Percentiles rank a stretch among this genome's conserved stretches.
Conservation (phyloP, 345 rosid species). For the Erysimum cheiranthoides region DNA sequence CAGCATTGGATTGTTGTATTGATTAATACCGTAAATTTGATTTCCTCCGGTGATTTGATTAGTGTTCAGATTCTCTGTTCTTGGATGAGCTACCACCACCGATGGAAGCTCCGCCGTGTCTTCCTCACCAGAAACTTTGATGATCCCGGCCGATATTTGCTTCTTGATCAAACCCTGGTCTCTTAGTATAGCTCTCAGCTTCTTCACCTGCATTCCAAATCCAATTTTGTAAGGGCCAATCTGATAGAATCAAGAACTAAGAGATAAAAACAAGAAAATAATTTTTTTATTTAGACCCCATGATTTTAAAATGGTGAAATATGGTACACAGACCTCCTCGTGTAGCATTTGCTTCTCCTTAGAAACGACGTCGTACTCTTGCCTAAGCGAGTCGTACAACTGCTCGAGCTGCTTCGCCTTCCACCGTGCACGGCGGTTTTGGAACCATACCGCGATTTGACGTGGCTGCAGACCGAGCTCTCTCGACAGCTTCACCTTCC, state of each 20-base stretch:
- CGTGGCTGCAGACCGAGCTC: conserved; percentile 92
- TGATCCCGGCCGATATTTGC: background rate
- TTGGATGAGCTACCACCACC: conserved; percentile 36
- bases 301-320: background rate
- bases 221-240: background rate
- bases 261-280: background rate
- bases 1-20: conserved; percentile 35
- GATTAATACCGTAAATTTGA: conserved; percentile 29
- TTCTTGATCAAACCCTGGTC: conserved; percentile 37
- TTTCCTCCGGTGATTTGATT: conserved; percentile 17
- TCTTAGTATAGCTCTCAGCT: conserved; percentile 40
- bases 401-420: conserved; percentile 86
- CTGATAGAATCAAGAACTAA: background rate
- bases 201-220: conserved; percentile 35
- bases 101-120: conserved; percentile 34
- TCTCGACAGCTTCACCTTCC: conserved; percentile 79
- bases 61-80: conserved; percentile 26
- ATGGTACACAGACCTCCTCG: conserved; percentile 64
- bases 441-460: conserved; percentile 96
- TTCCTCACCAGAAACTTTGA: conserved; percentile 20
- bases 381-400: conserved; percentile 71
- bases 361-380: conserved; percentile 67
- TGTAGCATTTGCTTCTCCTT: conserved; percentile 79
- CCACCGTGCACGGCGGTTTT: conserved; percentile 88
- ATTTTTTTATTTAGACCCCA: background rate